Base-by-base conservation (phyloP, 106 monocot genomes). In the Acorus calamus region DNA sequence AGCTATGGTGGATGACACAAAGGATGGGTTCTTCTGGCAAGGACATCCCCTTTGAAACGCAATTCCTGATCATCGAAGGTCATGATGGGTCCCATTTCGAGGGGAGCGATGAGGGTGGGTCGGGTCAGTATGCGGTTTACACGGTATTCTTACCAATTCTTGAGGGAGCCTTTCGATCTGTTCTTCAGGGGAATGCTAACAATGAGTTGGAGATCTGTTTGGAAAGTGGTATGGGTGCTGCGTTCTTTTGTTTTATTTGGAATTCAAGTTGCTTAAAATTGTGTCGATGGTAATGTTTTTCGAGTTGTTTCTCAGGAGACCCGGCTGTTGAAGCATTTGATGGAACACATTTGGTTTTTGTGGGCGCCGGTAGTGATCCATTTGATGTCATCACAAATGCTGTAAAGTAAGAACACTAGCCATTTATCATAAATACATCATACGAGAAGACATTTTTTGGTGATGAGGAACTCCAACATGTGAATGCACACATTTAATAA, bases 1-100 rank as follows among this genome's bases (percentile, higher is more conserved):
- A 86, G 73, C 41, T 86, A 49, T 86, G 86, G 86, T 86, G 86
- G 86, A 86, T 86, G 86, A 86, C 86, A 41, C 82, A 86, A 61
- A 66, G 86, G 65, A 86, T 82, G 86, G 86, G 86, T 1, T 76
- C 82, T 0, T 55, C 3, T 14, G 86, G 86, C 4, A 72, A 68
- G 4, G 86, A 86, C 53, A 76, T 86, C 11, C 86, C 86, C 3
- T 71, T 76, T 11, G 86, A 86, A 51, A 86, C 86, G 6, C 86
- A 86, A 68, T 87, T 83, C 70, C 55, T 83, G 56, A 63, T 88
- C 13, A 79, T 84, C 4, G 79, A 88, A 68, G 79, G 70, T 11
- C 28, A 4, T 6, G 76, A 71, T 47, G 73, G 67, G 2, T 67
- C 79, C 5, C 63, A 67, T 45, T 58, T 63, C 46, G 47, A 51